Conservation (phyloP, 1,284 basidiomycete species). For the Pseudozyma hubeiensis region DNA sequence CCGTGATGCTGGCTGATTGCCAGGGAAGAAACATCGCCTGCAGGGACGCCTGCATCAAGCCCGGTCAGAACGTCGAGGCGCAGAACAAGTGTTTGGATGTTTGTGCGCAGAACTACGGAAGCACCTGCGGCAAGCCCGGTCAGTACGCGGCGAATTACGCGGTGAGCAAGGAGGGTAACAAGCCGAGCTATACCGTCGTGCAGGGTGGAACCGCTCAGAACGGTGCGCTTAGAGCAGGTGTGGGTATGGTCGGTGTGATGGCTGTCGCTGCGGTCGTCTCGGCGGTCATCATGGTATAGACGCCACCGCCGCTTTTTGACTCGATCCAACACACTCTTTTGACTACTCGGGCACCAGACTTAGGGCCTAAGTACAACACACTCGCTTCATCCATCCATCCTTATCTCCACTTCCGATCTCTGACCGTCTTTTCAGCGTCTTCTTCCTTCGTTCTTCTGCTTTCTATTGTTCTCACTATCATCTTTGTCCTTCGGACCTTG, state of each 20-base stretch:
- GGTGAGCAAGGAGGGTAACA: slow-evolving; percentile 51
- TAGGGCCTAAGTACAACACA: slow-evolving; percentile 1
- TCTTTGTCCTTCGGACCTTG: neutral
- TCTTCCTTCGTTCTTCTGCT: neutral
- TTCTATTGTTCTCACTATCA: neutral
- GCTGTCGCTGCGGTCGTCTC: slow-evolving; percentile 12
- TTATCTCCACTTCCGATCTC: too few species aligned
- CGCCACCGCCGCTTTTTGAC: neutral
- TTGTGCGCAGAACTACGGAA: slow-evolving; percentile 54
- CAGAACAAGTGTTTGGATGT: slow-evolving; percentile 48
- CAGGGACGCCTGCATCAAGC: slow-evolving; percentile 53
- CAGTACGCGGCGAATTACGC: slow-evolving; percentile 64
- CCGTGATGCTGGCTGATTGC: slow-evolving; percentile 63
- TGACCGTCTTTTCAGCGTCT: too few species aligned
- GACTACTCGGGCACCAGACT: neutral
- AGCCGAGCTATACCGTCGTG: slow-evolving; percentile 54
- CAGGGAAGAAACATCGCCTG: slow-evolving; percentile 56
- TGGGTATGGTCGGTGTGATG: slow-evolving; percentile 12
- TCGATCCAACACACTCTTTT: neutral
- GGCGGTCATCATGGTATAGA: slow-evolving; percentile 21
- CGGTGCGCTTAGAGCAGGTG: slow-evolving; percentile 11
- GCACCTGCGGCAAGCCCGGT: slow-evolving; percentile 56
- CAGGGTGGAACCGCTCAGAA: slow-evolving; percentile 54
- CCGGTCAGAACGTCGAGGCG: slow-evolving; percentile 41
- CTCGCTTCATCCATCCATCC: neutral